Evolutionary conservation across 2,329 filamentous ascomycete genomes (phyloP), one percentile per base, ranked within the genome.

Genomic region (Penicillium sp.): DNA sequence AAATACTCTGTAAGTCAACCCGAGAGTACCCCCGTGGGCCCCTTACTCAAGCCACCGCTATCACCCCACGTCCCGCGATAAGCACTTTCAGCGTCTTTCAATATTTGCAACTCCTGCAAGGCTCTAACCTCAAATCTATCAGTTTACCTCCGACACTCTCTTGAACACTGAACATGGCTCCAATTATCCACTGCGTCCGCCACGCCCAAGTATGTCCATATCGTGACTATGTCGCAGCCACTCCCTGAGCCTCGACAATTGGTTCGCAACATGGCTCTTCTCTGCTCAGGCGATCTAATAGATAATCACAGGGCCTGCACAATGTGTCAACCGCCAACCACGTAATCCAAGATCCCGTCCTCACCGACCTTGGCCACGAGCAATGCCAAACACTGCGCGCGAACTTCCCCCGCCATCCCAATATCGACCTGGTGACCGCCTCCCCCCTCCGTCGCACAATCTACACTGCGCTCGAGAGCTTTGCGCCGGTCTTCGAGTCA

Each of bases 361-460:
- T 96, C 51, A 96, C 92, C 1, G 78, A 83, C 0, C 79, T 86
- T n/a, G 92, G 92, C 64, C 80, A 86, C 68, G 67, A 84, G 58
- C 91, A 97, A 80, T 95, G 91, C 76, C 76, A 73, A 27, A 70
- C 74, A 16, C 85, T 96, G 39, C 74, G 81, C 64, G 68, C 77
- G 31, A 65, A 58, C 46, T 96, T 95, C 69, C 83, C 88, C 10
- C 73, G 82, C 72, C 86, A 89, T 68, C 75, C 78, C 58, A 73
- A 80, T 38, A 77, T 94, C 66, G 86, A 87, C 5, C 80, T 88
- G 62, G 80, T 96, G 13, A 81, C 91, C 23, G 86, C 90, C 38
- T 94, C 90, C 1, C 91, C 91, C 6, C 81, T 96, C 62, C 86
- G 87, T 48, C 85, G 91, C 58, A 95, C 91, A 2, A 79, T 96